Conservation (phyloP, 164 flowering plant genomes). For the Saururus chinensis region DNA sequence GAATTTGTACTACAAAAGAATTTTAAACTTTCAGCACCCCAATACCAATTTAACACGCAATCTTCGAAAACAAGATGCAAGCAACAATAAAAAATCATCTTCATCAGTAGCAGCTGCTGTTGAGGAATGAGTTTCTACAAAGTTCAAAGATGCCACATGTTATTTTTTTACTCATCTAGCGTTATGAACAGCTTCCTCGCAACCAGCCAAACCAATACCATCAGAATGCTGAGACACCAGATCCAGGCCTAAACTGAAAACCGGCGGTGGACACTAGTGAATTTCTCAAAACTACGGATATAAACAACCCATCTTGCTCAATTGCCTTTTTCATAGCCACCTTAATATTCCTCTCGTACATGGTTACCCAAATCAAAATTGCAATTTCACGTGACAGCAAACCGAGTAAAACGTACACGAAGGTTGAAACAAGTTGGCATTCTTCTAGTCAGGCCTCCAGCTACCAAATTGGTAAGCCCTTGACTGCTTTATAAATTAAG, state of each 20-base stretch:
- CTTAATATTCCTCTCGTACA: not conserved
- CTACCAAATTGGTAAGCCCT: not conserved
- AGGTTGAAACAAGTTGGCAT: not conserved
- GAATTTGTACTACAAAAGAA: too few species aligned
- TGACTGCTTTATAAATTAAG: not conserved
- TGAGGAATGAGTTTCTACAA: too few species aligned
- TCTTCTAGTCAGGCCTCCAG: not conserved
- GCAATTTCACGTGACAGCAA: not conserved
- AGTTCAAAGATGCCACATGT: too few species aligned
- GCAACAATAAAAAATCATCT: too few species aligned
- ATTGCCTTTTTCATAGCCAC: not conserved
- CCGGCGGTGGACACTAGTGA: not conserved
- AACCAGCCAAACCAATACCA: not conserved
- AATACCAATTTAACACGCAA: too few species aligned
- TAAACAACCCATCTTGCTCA: not conserved
- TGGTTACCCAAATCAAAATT: conserved; percentile 4
- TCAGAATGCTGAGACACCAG: not conserved
- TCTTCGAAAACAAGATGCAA: too few species aligned
- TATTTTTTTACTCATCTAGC: not conserved
- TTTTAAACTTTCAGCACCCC: too few species aligned
- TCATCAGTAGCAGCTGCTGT: too few species aligned
- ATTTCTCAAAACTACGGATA: too few species aligned
- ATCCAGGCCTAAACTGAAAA: not conserved
- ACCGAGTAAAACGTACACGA: conserved; percentile 1
- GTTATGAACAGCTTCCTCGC: not conserved